Evolutionary conservation across 352 stramenopile species (phyloP), one percentile per base, ranked within the genome.

Genomic region (Blastocystis sp.): DNA sequence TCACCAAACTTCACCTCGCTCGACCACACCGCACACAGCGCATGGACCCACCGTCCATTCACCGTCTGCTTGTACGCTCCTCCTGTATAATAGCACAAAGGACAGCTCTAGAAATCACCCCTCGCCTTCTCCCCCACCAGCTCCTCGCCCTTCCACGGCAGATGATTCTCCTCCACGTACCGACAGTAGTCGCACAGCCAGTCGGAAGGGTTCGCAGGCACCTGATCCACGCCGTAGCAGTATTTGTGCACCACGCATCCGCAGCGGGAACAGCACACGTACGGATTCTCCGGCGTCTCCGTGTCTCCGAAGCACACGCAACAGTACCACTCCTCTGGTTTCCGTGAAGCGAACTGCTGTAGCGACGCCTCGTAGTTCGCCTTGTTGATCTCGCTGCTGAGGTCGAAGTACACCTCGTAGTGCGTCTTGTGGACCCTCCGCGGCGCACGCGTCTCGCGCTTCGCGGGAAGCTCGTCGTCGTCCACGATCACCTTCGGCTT

Each of bases 11-110:
- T 14, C 18, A 85, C 59, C 42, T 85, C 75, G 38, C 46, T 85
- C 36, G 75, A 38, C 75, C 75, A 85, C 27, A 85, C 63, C 14
- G 75, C 57, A n/a, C 75, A 85, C 32, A 85, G 49, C 42, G 46
- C 48, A 53, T 85, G 75, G 2, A 76, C 42, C 75, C 75, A 85
- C 21, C 63, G 36, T 16, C 46, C 46, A 27, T 32, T 46, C 32
- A 76, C 75, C n/a, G 57, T 76, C 63, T 73, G 54, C 40, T 85
- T 85, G 32, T 85, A 85, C 2, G 51, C 27, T 21, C 75, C 75
- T n/a, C 75, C 75, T 18, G 63, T 85, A 48, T 72, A 85, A 29
- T 72, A 85, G 51, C 75, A 85, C 24, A 85, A 42, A 24, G 75
- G 75, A 53, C 75, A 85, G 16, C 24, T 38, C 75, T 84, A 84